phyloP scores from a whole-genome alignment of 2,329 filamentous ascomycete species.

The Colletotrichum caudatum region DNA sequence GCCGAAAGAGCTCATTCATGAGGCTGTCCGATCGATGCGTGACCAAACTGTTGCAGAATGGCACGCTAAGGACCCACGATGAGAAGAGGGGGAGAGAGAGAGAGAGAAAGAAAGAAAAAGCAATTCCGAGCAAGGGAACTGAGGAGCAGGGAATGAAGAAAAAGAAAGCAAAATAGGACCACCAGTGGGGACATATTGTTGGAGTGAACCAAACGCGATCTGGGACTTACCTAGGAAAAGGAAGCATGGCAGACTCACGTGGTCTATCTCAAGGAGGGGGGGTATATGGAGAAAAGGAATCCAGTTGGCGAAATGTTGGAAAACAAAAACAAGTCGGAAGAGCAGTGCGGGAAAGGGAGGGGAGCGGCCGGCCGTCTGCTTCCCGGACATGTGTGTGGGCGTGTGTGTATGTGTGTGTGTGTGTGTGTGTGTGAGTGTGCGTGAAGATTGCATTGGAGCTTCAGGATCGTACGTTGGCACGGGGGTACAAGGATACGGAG shows the following conservation, averaged over 20 bases:
- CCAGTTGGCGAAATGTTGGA: background rate
- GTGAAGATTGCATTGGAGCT: background rate
- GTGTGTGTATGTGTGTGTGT: background rate
- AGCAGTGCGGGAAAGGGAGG: background rate
- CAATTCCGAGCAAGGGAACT: slow-evolving; percentile 14
- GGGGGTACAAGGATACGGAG: background rate
- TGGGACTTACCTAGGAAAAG: slow-evolving; percentile 18
- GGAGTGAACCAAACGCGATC: slow-evolving; percentile 26
- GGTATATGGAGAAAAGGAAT: background rate
- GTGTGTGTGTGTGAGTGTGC: background rate
- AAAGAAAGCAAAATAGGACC: slow-evolving; percentile 30
- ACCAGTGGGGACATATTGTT: slow-evolving; percentile 13
- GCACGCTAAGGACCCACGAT: slow-evolving; percentile 30
- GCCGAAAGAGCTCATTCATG: slow-evolving; percentile 8
- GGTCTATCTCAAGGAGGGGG: background rate
- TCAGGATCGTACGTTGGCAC: slow-evolving; percentile 9
- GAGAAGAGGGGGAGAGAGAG: slow-evolving; percentile 4
- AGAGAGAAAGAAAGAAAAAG: slow-evolving; percentile 19
- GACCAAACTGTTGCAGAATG: slow-evolving; percentile 39
- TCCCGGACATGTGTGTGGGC: background rate
- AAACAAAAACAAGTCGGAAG: background rate
- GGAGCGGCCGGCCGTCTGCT: background rate
- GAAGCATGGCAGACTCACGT: slow-evolving; percentile 25
- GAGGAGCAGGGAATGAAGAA: slow-evolving; percentile 18
- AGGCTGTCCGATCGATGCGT: slow-evolving; percentile 20